Evolutionary conservation across 2,329 filamentous ascomycete species (phyloP).

Genomic region (Pseudopyricularia cyperi): DNA sequence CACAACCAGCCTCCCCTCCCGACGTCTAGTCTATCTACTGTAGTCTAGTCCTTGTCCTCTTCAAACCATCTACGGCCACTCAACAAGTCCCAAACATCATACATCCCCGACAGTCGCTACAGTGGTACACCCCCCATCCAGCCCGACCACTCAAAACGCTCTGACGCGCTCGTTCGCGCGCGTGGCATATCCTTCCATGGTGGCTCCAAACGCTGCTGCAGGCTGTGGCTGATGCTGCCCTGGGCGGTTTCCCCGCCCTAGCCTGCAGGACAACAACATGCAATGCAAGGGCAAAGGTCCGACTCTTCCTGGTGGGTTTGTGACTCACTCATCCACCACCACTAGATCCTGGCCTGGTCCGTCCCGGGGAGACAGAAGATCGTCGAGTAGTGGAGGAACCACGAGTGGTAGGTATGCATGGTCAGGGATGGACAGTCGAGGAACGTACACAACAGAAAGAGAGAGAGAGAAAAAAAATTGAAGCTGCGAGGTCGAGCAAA

Average conservation of each 20-base stretch:
- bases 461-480: not conserved
- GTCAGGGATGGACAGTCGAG: not conserved
- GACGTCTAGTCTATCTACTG: not conserved
- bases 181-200: conserved; percentile 8
- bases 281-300: not conserved
- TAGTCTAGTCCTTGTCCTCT: no score
- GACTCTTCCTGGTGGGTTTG: not conserved
- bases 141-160: conserved; percentile 11
- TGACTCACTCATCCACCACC: conserved; percentile 17
- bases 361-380: conserved; percentile 13
- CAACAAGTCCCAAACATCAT: not conserved
- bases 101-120: not conserved
- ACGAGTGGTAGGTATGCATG: conserved; percentile 1
- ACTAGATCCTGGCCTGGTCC: conserved; percentile 12
- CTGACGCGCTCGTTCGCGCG: conserved; percentile 11
- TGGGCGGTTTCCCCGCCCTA: not conserved
- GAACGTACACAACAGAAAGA: not conserved
- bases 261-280: not conserved
- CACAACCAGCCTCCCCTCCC: no score
- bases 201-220: not conserved
- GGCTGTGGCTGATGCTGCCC: no score
- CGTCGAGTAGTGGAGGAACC: conserved; percentile 7
- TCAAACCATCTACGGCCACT: not conserved
- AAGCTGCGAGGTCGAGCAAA: not conserved
- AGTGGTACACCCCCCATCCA: not conserved